Evolutionary conservation across 306 rosid species (phyloP).

Genomic region (Crataegus laevigata): DNA sequence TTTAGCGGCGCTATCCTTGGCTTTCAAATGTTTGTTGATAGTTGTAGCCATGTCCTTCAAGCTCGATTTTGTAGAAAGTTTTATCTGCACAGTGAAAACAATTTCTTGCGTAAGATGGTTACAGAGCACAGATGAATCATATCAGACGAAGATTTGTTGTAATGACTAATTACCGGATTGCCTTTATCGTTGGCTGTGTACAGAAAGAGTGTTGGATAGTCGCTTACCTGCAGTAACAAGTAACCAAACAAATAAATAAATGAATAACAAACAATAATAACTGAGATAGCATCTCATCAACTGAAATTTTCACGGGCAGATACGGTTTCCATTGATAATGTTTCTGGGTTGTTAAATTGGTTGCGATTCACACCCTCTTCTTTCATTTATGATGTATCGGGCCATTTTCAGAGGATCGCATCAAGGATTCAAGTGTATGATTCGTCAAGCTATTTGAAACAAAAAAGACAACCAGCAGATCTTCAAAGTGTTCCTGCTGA

Average conservation of each 20-base stretch:
- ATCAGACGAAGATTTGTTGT: no score
- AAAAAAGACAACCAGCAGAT: background rate
- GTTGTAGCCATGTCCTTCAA: slow-evolving; percentile 82
- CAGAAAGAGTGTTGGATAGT: slow-evolving; percentile 72
- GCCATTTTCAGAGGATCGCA: background rate
- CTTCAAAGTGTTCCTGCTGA: background rate
- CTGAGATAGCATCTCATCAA: background rate
- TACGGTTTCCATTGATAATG: no score
- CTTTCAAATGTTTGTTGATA: slow-evolving; percentile 55
- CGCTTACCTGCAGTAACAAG: slow-evolving; percentile 45
- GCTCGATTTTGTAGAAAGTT: slow-evolving; percentile 58
- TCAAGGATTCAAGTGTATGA: background rate
- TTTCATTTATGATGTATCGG: background rate
- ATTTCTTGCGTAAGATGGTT: background rate
- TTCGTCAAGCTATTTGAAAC: background rate
- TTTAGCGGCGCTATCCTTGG: slow-evolving; percentile 35
- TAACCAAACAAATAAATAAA: background rate
- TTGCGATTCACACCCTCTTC: background rate
- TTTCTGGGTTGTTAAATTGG: background rate
- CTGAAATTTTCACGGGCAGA: background rate
- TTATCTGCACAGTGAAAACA: slow-evolving; percentile 45
- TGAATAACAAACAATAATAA: background rate
- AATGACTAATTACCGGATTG: slow-evolving; percentile 56
- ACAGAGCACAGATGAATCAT: background rate
- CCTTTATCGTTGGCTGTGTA: slow-evolving; percentile 54